Base-by-base conservation (phyloP, 768 basidiomycete genomes). In the Leccinum longicurvipes region DNA sequence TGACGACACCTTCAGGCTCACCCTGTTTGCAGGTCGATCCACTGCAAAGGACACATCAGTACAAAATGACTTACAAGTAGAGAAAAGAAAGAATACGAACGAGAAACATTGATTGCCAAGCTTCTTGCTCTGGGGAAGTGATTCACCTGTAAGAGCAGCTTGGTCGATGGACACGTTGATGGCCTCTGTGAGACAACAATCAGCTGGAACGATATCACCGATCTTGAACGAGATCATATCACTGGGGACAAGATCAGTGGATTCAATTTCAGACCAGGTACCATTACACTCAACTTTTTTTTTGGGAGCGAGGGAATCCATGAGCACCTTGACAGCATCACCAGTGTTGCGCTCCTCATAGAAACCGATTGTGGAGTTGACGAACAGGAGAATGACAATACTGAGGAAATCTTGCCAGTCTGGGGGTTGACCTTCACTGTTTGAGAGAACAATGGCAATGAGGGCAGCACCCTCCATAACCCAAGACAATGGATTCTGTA, bases 401-500 rank as follows among this genome's bases (percentile, higher is more conserved):
- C 96, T 96, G 75, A 90, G 82, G 76, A 98, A 98, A 78, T 98
- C 96, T 70, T 91, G 78, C 96, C 96, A 98, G 69, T 98, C 95
- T 19, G 96, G 96, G 27, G 95, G 84, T 53, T 79, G 77, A 54
- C 79, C 76, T 64, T 86, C 85, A 74, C 96, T 95, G 74, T 98
- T 98, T 54, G 96, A 97, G 28, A 98, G 84, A 41, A 84, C 93
- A 72, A 98, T 98, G 47, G 96, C 95, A 62, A 94, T 92, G 28
- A 93, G 80, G 8, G 92, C 91, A 36, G 94, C 94, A 59, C 88
- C 93, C 74, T 98, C 96, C 96, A 98, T 98, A 74, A 98, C 96
- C 96, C 96, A 98, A 31, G 96, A 98, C 12, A 98, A 80, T 44
- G 96, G 96, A 77, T 98, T 98, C 96, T 96, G 98, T 96, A 98